Percentiles rank a stretch among this genome's conserved stretches.
Evolutionary conservation across 2,329 filamentous ascomycete genomes (phyloP).

Genomic region (Alternaria postmessia): DNA sequence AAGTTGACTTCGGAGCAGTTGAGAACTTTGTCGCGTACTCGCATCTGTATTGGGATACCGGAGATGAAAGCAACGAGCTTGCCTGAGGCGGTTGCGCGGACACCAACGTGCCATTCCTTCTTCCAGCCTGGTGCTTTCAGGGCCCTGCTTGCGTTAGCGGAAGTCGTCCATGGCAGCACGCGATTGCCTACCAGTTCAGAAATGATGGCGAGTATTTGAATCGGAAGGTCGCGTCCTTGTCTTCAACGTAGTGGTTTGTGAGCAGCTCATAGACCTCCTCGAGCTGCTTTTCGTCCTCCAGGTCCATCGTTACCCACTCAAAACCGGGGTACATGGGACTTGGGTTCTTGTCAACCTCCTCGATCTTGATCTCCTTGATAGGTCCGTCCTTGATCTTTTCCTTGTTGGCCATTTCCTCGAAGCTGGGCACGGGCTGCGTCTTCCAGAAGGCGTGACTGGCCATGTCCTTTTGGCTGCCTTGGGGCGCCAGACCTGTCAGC

Average conservation of each 20-base stretch:
- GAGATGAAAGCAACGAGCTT: constrained; percentile 97
- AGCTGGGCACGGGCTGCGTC: constrained; percentile 92
- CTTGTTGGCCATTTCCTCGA: constrained; percentile 61
- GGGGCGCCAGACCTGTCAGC: constrained; percentile 76
- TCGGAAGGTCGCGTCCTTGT: constrained; percentile 95
- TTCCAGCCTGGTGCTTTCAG: constrained; percentile 94
- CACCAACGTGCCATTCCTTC: constrained; percentile 93
- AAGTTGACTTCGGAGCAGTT: constrained; percentile 96
- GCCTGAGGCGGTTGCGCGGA: constrained; percentile 81
- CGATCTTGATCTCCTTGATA: constrained; percentile 79
- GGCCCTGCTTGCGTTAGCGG: constrained; percentile 66
- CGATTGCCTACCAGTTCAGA: constrained; percentile 75
- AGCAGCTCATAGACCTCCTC: constrained; percentile 92
- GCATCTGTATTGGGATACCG: constrained; percentile 84
- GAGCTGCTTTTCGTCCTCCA: constrained; percentile 77
- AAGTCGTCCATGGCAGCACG: background rate
- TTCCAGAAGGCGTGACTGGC: constrained; percentile 98
- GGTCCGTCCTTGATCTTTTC: constrained; percentile 74
- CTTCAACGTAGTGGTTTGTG: constrained; percentile 95
- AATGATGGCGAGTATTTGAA: constrained; percentile 95
- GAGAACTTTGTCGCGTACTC: constrained; percentile 78
- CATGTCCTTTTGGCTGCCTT: constrained; percentile 96
- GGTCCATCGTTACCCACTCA: constrained; percentile 92
- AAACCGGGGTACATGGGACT: constrained; percentile 78
- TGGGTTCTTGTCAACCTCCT: constrained; percentile 80